Base-by-base conservation (phyloP, 306 rosid genomes). In the Prunus dulcis region DNA sequence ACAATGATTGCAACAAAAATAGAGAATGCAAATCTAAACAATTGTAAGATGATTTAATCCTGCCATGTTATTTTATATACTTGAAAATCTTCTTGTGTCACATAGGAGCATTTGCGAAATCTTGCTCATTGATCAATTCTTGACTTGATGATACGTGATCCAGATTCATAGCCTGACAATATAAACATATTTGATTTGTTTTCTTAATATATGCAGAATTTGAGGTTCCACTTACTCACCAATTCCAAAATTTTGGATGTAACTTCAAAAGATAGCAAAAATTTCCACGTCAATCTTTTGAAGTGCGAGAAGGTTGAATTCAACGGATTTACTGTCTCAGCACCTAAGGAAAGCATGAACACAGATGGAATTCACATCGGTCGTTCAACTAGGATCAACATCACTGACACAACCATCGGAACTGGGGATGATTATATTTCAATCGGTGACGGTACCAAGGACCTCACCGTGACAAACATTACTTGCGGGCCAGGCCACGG, bases 341-440 rank as follows among this genome's bases (percentile, higher is more conserved):
- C 90, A 1, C 90, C 89, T 0, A 45, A 12, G 25, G 2, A 69
- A 0, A 89, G 89, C 56, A 6, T 17, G 3, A 89, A 82, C 66
- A 86, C 89, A 0, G 93, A 89, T 52, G 93, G 93, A 41, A 82
- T 84, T 8, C 89, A 89, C 43, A 51, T 89, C 1, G 89, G 85
- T 1, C 84, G 86, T 28, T 89, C 90, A 50, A 78, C 72, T 0
- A 51, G 67, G 17, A 81, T 89, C 78, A 81, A 22, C 19, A 34
- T 85, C 63, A 63, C 67, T 2, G 77, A 85, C 34, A 11, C 82
- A 0, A 23, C 34, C 3, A 81, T 89, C 4, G 69, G 10, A 15
- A 87, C 88, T 0, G 89, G 91, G 41, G 88, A 89, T 47, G 93
- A 89, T 28, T 89, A 89, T 28, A 56, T 89, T 68, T 89, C 89